A percentile compares a stretch with the other conserved stretches of the same genome.
phyloP scores from a whole-genome alignment of 164 flowering plant genomes.

The Saururus chinensis region DNA sequence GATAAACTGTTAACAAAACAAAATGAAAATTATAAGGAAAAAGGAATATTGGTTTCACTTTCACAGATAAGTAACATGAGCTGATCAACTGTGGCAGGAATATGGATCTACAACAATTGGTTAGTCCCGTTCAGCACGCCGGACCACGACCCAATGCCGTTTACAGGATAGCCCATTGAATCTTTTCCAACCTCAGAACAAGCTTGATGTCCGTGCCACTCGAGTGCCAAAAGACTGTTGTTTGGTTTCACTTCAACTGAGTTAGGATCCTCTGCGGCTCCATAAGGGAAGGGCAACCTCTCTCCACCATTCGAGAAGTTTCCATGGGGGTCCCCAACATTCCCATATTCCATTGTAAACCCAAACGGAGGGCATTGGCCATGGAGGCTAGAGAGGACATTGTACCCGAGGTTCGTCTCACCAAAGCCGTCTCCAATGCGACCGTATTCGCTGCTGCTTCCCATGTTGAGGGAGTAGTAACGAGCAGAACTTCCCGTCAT shows the following conservation, averaged over 20 bases:
- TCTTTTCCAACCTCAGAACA: not conserved
- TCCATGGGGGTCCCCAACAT: not conserved
- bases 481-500: not conserved
- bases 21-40: too few species aligned
- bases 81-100: too few species aligned
- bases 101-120: not conserved
- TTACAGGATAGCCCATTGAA: not conserved
- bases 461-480: not conserved
- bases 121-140: conserved; percentile 1
- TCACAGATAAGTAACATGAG: too few species aligned
- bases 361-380: not conserved
- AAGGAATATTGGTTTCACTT: too few species aligned
- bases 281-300: not conserved
- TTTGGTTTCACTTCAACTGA: not conserved
- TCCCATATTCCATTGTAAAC: not conserved
- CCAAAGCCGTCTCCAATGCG: not conserved
- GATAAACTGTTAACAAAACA: too few species aligned
- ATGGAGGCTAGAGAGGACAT: not conserved
- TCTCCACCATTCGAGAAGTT: not conserved
- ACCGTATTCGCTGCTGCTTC: not conserved
- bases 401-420: not conserved
- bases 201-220: not conserved
- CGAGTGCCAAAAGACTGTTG: not conserved
- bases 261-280: not conserved
- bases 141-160: not conserved